Conservation (phyloP, 257 asterid genomes). For the Lantana camara region DNA sequence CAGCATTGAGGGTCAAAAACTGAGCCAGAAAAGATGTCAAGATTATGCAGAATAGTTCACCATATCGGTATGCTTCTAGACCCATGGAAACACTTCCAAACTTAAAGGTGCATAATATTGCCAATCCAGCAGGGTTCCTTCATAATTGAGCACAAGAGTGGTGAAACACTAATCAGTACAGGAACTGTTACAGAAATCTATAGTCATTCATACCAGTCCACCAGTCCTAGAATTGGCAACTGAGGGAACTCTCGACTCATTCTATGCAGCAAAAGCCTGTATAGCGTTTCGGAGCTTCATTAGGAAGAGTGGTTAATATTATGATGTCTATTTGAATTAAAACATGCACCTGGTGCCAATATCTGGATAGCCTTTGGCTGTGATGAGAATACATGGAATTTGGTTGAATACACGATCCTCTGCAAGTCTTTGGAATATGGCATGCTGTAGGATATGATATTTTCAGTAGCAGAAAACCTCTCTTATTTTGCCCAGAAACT, state of each 20-base stretch:
- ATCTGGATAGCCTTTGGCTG: constrained; percentile 97
- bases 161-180: not conserved
- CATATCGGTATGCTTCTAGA: constrained; percentile 90
- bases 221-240: constrained; percentile 76
- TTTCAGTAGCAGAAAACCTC: constrained; percentile 22
- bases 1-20: constrained; percentile 1
- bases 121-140: constrained; percentile 98
- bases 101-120: constrained; percentile 93
- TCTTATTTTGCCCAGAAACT: not conserved
- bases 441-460: constrained; percentile 60
- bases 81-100: constrained; percentile 94
- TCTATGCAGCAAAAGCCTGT: constrained; percentile 82
- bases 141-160: constrained; percentile 17
- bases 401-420: constrained; percentile 83
- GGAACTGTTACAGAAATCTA: constrained; percentile 1
- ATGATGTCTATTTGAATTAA: not conserved
- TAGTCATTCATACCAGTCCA: constrained; percentile 71
- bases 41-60: constrained; percentile 35
- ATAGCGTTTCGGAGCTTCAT: constrained; percentile 12
- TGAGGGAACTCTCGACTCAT: constrained; percentile 67
- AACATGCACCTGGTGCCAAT: constrained; percentile 81
- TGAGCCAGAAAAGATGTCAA: not conserved
- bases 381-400: constrained; percentile 83
- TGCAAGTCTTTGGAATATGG: constrained; percentile 91
- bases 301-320: not conserved